Evolutionary conservation across 768 basidiomycete genomes (phyloP).

Genomic region (Boletus pseudo-olivaceus): DNA sequence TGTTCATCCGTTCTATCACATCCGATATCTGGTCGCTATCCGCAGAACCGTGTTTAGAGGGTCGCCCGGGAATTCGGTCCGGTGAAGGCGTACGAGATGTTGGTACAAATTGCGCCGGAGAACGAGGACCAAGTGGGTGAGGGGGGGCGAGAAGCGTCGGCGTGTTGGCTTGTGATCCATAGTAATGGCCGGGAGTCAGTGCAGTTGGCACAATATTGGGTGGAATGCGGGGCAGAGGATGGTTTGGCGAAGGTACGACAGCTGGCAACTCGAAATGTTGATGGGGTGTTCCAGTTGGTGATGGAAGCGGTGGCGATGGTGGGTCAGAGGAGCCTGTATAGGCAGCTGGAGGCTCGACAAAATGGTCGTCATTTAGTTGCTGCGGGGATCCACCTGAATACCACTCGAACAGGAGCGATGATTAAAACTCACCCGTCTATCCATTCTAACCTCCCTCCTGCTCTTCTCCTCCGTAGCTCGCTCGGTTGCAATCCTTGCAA

Average conservation of each 20-base stretch:
- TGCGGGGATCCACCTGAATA: slow-evolving; percentile 1
- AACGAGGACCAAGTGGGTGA: slow-evolving; percentile 72
- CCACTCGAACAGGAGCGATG: slow-evolving; percentile 16
- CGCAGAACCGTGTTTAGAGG: slow-evolving; percentile 20
- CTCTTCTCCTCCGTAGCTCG: slow-evolving; percentile 63
- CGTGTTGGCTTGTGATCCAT: slow-evolving; percentile 27
- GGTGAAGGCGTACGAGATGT: slow-evolving; percentile 74
- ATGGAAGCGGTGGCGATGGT: slow-evolving; percentile 25
- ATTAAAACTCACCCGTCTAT: slow-evolving; percentile 52
- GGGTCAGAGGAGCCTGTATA: slow-evolving; percentile 29
- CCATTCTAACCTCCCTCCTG: slow-evolving; percentile 61
- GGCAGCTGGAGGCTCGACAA: slow-evolving; percentile 16
- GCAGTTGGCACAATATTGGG: slow-evolving; percentile 24
- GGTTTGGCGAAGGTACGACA: slow-evolving; percentile 30
- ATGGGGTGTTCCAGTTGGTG: slow-evolving; percentile 29
- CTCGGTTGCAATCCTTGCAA: slow-evolving; percentile 61
- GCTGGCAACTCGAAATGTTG: slow-evolving; percentile 31
- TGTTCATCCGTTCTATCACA: slow-evolving; percentile 26
- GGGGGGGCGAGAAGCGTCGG: slow-evolving; percentile 55
- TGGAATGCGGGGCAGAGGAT: slow-evolving; percentile 39
- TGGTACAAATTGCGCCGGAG: slow-evolving; percentile 42
- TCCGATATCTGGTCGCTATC: slow-evolving; percentile 26
- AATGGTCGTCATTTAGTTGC: slow-evolving; percentile 26
- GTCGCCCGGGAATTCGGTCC: slow-evolving; percentile 33
- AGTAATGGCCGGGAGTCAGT: slow-evolving; percentile 13